Conservation (phyloP, 495 filamentous ascomycete species). For the Astrothelium subdiscretum region DNA sequence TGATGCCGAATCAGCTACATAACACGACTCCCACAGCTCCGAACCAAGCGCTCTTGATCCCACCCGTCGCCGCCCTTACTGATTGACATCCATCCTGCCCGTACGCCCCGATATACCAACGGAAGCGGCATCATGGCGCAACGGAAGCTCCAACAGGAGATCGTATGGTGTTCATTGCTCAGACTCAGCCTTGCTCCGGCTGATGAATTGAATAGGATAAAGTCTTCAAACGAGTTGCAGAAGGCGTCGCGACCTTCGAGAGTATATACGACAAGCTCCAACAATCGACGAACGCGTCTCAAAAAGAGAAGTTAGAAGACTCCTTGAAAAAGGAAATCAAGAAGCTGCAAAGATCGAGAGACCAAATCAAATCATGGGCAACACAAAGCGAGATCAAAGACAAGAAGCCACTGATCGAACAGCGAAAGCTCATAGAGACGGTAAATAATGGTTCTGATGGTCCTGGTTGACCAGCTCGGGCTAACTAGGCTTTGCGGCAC, state of each 20-base stretch:
- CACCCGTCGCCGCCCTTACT: neutral
- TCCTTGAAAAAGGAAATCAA: conserved; percentile 98
- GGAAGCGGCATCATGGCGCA: conserved; percentile 57
- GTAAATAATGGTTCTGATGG: conserved; percentile 37
- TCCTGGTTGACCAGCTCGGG: neutral
- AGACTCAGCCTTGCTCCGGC: neutral
- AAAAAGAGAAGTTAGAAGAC: conserved; percentile 97
- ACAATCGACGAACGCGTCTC: conserved; percentile 76
- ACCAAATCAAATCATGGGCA: conserved; percentile 99
- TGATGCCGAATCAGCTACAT: neutral
- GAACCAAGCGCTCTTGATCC: neutral
- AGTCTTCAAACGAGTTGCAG: conserved; percentile 92
- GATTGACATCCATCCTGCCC: neutral
- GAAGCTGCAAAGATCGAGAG: conserved; percentile 91
- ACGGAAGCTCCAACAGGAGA: conserved; percentile 90
- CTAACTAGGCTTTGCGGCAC: conserved; percentile 18
- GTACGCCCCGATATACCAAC: neutral
- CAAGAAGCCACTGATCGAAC: conserved; percentile 85
- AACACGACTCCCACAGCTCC: neutral
- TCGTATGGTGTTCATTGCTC: conserved; percentile 23
- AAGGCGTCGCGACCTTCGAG: conserved; percentile 89
- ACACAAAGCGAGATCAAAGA: conserved; percentile 97
- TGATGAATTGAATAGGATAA: conserved; percentile 44
- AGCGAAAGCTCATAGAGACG: conserved; percentile 90
- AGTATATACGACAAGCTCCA: conserved; percentile 92